These are phyloP conservation scores for Ophidiomyces ophidiicola DNA, from an alignment of 2,329 filamentous ascomycete genomes.

Conservation along the genomic window DNA sequence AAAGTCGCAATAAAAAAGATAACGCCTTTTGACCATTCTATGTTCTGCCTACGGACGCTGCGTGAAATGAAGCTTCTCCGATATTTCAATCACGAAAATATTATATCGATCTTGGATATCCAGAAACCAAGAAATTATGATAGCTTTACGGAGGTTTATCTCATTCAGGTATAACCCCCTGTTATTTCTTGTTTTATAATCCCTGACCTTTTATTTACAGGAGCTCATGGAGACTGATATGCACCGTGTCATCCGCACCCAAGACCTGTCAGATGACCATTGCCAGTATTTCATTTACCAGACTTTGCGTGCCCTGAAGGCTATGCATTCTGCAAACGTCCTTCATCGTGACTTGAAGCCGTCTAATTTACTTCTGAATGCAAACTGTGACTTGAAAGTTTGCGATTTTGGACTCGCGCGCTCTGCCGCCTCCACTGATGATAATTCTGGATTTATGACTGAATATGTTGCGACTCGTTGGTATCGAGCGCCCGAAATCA, in stretches of 20 bases:
- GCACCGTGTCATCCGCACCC: slow-evolving; percentile 96
- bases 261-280: slow-evolving; percentile 96
- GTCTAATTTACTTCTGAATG: slow-evolving; percentile 90
- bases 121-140: slow-evolving; percentile 96
- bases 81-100: slow-evolving; percentile 99
- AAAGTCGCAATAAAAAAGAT: slow-evolving; percentile 99
- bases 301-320: slow-evolving; percentile 91
- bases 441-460: slow-evolving; percentile 99
- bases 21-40: slow-evolving; percentile 95
- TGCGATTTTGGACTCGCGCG: slow-evolving; percentile 95
- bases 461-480: slow-evolving; percentile 99
- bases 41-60: slow-evolving; percentile 93
- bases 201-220: slow-evolving; percentile 34
- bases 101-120: slow-evolving; percentile 98
- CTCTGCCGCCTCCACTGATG: slow-evolving; percentile 91
- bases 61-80: slow-evolving; percentile 98
- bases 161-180: slow-evolving; percentile 65
- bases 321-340: slow-evolving; percentile 98
- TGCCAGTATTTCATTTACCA: slow-evolving; percentile 99
- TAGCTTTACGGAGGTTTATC: slow-evolving; percentile 91
- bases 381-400: slow-evolving; percentile 97
- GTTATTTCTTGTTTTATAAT: not conserved
- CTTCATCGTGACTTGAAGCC: slow-evolving; percentile 95
- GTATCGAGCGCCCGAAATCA: slow-evolving; percentile 98
- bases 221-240: slow-evolving; percentile 99